Conservation (phyloP, 2,329 filamentous ascomycete species). For the Apiospora rasikravindrae region DNA sequence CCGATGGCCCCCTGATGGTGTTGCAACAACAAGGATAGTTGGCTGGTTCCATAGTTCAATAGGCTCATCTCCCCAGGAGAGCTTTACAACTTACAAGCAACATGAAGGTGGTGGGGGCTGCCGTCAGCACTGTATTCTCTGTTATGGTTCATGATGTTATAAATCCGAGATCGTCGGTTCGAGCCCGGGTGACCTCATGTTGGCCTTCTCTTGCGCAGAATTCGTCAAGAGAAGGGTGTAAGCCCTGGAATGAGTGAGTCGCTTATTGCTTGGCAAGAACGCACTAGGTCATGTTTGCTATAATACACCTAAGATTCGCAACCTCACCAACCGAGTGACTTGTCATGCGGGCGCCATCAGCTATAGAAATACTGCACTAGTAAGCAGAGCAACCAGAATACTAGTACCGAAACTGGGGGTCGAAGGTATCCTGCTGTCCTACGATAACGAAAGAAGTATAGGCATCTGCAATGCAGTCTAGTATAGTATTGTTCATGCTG, state of each 20-base stretch:
- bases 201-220: neutral
- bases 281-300: neutral
- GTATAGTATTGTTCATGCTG: neutral
- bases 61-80: slow-evolving; percentile 16
- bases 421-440: neutral
- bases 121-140: slow-evolving; percentile 13
- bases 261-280: neutral
- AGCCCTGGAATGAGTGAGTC: neutral
- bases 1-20: slow-evolving; percentile 6
- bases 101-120: slow-evolving; percentile 14
- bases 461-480: neutral
- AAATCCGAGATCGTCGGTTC: neutral
- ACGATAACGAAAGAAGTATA: neutral
- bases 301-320: neutral
- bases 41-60: neutral
- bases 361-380: neutral
- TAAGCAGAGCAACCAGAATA: slow-evolving; percentile 1
- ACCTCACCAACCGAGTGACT: neutral
- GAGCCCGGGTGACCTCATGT: neutral
- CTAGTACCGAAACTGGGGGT: slow-evolving; percentile 1
- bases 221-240: neutral
- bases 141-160: neutral
- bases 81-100: slow-evolving; percentile 10
- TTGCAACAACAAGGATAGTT: neutral
- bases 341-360: neutral